Evolutionary conservation across 1,284 basidiomycete species (phyloP).

Genomic region (Cystobasidium slooffiae): DNA sequence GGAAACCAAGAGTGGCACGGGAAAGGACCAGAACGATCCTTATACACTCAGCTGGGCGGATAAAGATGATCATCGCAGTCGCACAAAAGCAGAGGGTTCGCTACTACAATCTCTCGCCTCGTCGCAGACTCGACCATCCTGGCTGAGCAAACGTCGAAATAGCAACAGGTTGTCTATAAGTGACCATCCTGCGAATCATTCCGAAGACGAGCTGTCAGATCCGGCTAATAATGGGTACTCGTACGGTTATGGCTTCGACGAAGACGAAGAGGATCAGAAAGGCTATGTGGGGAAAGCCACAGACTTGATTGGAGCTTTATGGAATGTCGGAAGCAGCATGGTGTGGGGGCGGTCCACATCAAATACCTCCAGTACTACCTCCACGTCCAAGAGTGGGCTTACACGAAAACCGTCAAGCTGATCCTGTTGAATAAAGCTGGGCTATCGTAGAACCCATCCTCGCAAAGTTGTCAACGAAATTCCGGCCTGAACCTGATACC

Average conservation of each 20-base stretch:
- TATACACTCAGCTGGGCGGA: constrained; percentile 31
- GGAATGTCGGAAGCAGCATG: constrained; percentile 39
- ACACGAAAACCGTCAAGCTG: no score
- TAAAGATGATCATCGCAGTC: neutral
- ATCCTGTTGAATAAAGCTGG: no score
- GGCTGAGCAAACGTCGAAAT: constrained; percentile 7
- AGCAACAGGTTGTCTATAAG: neutral
- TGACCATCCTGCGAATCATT: neutral
- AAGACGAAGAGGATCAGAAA: constrained; percentile 30
- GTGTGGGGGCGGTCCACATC: constrained; percentile 12
- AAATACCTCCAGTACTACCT: neutral
- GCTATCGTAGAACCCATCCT: no score
- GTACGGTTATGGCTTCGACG: constrained; percentile 36
- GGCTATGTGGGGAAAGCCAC: constrained; percentile 31
- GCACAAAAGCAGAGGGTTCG: neutral
- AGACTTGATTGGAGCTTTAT: constrained; percentile 38
- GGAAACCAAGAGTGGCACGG: neutral
- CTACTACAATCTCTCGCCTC: constrained; percentile 8
- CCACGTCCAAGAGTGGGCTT: neutral
- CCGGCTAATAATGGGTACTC: constrained; percentile 43
- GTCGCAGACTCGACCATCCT: neutral
- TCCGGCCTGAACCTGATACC: no score
- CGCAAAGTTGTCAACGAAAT: no score
- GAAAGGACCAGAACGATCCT: neutral
- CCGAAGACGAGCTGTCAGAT: constrained; percentile 38